Percentiles rank a stretch among this genome's conserved stretches.
phyloP scores from a whole-genome alignment of 495 filamentous ascomycete species.

The Penicillium riverlandense region DNA sequence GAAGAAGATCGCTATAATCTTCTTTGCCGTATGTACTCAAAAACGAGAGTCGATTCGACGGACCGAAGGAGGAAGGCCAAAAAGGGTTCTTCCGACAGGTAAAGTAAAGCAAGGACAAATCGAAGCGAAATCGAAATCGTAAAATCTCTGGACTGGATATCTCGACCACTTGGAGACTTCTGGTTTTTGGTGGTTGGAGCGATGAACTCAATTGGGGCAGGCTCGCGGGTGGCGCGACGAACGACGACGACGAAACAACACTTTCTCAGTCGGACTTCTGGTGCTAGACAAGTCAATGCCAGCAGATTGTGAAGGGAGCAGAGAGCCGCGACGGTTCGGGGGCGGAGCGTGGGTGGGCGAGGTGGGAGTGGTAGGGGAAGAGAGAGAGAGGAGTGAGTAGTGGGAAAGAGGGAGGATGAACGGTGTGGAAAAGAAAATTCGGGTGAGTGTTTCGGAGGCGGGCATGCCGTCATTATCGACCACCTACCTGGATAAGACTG shows the following conservation, averaged over 20 bases:
- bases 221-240: not conserved
- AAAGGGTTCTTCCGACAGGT: not conserved
- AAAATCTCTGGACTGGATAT: too few relatives aligned
- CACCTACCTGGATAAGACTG: too few relatives aligned
- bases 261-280: slow-evolving; percentile 15
- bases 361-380: slow-evolving; percentile 23
- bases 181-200: too few relatives aligned
- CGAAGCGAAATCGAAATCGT: not conserved
- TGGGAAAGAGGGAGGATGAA: slow-evolving; percentile 10
- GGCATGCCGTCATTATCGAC: slow-evolving; percentile 21
- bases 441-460: slow-evolving; percentile 16
- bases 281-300: slow-evolving; percentile 51
- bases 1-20: not conserved
- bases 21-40: not conserved
- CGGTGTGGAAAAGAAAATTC: slow-evolving; percentile 24
- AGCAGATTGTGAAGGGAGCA: slow-evolving; percentile 34
- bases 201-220: slow-evolving; percentile 14
- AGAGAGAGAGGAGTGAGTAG: slow-evolving; percentile 12
- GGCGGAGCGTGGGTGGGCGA: slow-evolving; percentile 27
- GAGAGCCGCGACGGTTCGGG: slow-evolving; percentile 20
- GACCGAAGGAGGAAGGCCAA: not conserved
- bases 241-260: too few relatives aligned
- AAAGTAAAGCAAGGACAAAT: not conserved
- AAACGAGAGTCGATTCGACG: not conserved
- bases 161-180: too few relatives aligned